Conservation (phyloP, 176 grass and related monocot genomes). For the Canna indica region DNA sequence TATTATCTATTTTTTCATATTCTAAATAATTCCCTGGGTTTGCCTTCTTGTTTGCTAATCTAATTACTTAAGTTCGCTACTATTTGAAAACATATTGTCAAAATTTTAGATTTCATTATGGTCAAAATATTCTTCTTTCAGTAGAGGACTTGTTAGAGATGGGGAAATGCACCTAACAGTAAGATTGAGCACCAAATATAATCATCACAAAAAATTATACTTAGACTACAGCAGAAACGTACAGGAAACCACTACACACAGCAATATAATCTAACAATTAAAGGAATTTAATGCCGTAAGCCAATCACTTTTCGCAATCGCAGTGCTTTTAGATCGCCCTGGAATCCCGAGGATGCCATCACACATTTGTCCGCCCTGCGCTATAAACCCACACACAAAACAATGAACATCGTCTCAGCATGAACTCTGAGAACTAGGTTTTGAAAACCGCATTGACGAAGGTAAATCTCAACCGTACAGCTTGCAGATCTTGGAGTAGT, state of each 20-base stretch:
- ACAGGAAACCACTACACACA: neutral
- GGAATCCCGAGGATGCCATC: constrained; percentile 81
- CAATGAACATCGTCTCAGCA: neutral
- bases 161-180: neutral
- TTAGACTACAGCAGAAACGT: constrained; percentile 23
- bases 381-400: neutral
- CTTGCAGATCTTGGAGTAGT: constrained; percentile 95
- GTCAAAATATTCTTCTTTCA: neutral
- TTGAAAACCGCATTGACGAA: neutral
- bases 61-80: neutral
- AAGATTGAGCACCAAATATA: neutral
- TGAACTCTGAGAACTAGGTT: neutral
- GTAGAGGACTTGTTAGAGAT: neutral
- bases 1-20: no score
- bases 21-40: no score
- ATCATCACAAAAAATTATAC: constrained; percentile 58
- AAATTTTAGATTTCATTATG: neutral
- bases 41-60: no score
- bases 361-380: constrained; percentile 73
- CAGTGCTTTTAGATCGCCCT: constrained; percentile 93
- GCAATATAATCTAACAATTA: neutral
- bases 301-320: neutral
- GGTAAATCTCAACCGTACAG: constrained; percentile 43
- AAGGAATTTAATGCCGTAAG: neutral
- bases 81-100: neutral